Percentiles rank a stretch among this genome's conserved stretches.
These are phyloP conservation scores for Oleoguttula mirabilis DNA, from an alignment of 495 filamentous ascomycete genomes.

Conservation along the genomic window DNA sequence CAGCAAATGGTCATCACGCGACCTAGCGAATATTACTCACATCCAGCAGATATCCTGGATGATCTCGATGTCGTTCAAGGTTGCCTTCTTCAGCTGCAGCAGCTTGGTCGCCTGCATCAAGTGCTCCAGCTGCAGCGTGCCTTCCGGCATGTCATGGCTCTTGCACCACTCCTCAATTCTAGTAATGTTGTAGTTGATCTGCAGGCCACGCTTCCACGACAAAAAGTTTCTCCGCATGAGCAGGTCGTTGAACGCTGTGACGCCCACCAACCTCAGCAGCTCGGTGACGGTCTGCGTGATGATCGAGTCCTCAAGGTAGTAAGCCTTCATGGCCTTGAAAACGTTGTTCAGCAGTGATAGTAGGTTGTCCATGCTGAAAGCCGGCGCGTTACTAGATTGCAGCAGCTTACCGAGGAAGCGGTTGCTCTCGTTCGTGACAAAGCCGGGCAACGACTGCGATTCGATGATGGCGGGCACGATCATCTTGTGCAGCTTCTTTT, in stretches of 20 bases:
- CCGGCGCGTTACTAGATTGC: conserved; percentile 72
- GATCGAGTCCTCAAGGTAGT: conserved; percentile 91
- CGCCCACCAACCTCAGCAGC: conserved; percentile 83
- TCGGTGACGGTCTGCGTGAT: conserved; percentile 92
- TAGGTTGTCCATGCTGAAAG: conserved; percentile 98
- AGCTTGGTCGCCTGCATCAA: conserved; percentile 99
- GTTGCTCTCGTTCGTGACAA: conserved; percentile 96
- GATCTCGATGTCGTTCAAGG: conserved; percentile 97
- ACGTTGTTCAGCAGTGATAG: conserved; percentile 93
- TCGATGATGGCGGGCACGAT: conserved; percentile 99
- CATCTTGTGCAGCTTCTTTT: conserved; percentile 98
- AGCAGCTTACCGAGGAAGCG: conserved; percentile 95
- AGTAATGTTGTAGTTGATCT: conserved; percentile 99
- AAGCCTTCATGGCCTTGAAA: conserved; percentile 96
- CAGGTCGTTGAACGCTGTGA: conserved; percentile 97
- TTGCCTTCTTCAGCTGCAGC: conserved; percentile 96
- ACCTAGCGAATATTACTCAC: too few relatives aligned
- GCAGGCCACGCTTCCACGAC: conserved; percentile 96
- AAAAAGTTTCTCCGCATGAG: conserved; percentile 97
- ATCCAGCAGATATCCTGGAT: conserved; percentile 99
- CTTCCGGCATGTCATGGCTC: conserved; percentile 98
- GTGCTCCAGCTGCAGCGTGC: conserved; percentile 94
- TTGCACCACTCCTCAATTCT: conserved; percentile 99
- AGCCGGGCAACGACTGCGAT: conserved; percentile 93
- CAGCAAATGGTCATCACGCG: too few relatives aligned